A percentile compares a stretch with the other conserved stretches of the same genome.
These are phyloP conservation scores for Yueomyces sp. DNA, from an alignment of 805 yeast species.

Conservation along the genomic window DNA sequence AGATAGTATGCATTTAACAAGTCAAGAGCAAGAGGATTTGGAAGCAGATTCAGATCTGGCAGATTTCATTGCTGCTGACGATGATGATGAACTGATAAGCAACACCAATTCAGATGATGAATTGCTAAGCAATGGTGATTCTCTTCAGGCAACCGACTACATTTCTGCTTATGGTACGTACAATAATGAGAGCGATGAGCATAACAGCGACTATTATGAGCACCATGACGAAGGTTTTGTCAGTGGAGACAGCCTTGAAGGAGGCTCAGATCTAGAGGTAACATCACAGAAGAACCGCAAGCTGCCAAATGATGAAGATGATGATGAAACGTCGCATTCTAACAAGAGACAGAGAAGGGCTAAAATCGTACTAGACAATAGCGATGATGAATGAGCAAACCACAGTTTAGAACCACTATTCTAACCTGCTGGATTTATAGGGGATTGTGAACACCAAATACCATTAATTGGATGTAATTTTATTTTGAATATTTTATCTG, in stretches of 20 bases:
- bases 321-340: constrained; percentile 7
- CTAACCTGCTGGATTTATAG: too few relatives aligned
- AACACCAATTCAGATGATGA: not conserved
- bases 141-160: not conserved
- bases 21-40: constrained; percentile 1
- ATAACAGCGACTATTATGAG: constrained; percentile 20
- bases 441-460: too few relatives aligned
- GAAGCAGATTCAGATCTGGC: constrained; percentile 10
- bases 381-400: constrained; percentile 14
- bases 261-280: constrained; percentile 19
- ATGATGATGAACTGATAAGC: constrained; percentile 1
- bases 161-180: too few relatives aligned
- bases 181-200: constrained; percentile 1
- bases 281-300: constrained; percentile 6
- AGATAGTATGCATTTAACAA: constrained; percentile 1
- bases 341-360: constrained; percentile 9
- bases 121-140: not conserved
- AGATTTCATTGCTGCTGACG: constrained; percentile 11
- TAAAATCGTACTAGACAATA: constrained; percentile 14
- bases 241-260: constrained; percentile 21
- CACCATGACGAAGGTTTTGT: constrained; percentile 20
- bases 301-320: constrained; percentile 1
- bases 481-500: too few relatives aligned
- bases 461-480: too few relatives aligned
- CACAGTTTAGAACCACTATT: too few relatives aligned